These are phyloP conservation scores for Phylloporus rhodoxanthus DNA, from an alignment of 768 basidiomycete genomes.

Conservation along the genomic window DNA sequence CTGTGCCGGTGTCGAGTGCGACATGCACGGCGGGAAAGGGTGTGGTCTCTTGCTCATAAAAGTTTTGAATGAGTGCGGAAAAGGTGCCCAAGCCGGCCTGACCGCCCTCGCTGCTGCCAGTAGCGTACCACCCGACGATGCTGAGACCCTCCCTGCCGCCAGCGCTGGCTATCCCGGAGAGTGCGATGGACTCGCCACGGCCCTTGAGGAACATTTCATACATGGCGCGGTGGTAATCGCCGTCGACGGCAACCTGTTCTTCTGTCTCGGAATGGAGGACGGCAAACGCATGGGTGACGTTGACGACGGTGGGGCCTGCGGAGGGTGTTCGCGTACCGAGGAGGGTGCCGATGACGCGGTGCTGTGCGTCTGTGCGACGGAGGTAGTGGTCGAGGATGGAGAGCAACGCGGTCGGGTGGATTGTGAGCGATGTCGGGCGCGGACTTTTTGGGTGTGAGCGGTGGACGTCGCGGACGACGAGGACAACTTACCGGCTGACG, in stretches of 20 bases:
- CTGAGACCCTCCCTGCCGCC: conserved; percentile 59
- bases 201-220: conserved; percentile 69
- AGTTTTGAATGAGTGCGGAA: conserved; percentile 96
- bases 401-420: conserved; percentile 90
- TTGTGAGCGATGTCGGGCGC: conserved; percentile 65
- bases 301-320: conserved; percentile 40
- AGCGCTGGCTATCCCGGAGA: conserved; percentile 10
- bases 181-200: conserved; percentile 48
- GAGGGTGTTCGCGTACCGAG: conserved; percentile 67
- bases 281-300: conserved; percentile 81
- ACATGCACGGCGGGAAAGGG: conserved; percentile 89
- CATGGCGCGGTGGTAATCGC: conserved; percentile 93
- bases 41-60: conserved; percentile 88
- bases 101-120: conserved; percentile 58
- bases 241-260: conserved; percentile 92
- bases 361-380: conserved; percentile 72
- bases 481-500: conserved; percentile 31
- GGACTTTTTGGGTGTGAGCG: conserved; percentile 40
- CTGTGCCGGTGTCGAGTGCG: conserved; percentile 80
- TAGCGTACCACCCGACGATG: conserved; percentile 89
- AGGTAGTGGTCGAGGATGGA: conserved; percentile 96
- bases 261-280: conserved; percentile 89
- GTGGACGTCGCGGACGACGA: neutral
- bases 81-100: conserved; percentile 67
- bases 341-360: conserved; percentile 92